Percentiles rank a stretch among this genome's conserved stretches.
phyloP scores from a whole-genome alignment of 2,329 filamentous ascomycete genomes.

The Periconia digitata region DNA sequence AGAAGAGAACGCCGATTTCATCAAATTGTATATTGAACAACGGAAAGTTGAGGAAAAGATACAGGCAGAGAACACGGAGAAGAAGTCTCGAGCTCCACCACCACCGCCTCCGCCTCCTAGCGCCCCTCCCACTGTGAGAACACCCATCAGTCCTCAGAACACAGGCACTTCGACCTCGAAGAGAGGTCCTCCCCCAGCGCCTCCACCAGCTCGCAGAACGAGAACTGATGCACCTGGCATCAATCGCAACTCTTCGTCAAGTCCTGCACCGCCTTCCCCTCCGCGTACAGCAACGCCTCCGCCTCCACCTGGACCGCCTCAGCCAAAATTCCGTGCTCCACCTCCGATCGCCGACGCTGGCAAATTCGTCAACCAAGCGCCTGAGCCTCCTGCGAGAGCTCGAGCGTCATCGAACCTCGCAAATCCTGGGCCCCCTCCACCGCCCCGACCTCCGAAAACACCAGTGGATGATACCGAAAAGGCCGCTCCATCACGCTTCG shows the following conservation, averaged over 20 bases:
- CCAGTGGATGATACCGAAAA: constrained; percentile 64
- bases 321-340: constrained; percentile 77
- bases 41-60: constrained; percentile 56
- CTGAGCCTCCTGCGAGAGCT: constrained; percentile 50
- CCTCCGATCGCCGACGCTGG: constrained; percentile 89
- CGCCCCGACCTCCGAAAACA: constrained; percentile 56
- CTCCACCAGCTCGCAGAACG: constrained; percentile 53
- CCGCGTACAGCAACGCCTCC: constrained; percentile 72
- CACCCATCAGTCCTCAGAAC: constrained; percentile 61
- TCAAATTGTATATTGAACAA: constrained; percentile 67
- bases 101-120: constrained; percentile 62
- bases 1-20: constrained; percentile 67
- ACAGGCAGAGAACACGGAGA: constrained; percentile 50
- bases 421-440: constrained; percentile 65
- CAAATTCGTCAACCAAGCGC: constrained; percentile 67
- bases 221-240: constrained; percentile 42
- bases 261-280: constrained; percentile 60
- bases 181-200: constrained; percentile 63
- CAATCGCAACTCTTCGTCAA: constrained; percentile 52
- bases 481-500: constrained; percentile 62
- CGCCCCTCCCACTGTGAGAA: constrained; percentile 43
- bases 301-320: constrained; percentile 61
- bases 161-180: constrained; percentile 58
- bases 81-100: constrained; percentile 60
- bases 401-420: constrained; percentile 53